Evolutionary conservation across 1,284 basidiomycete species (phyloP), one percentile per base, ranked within the genome.

Genomic region (Tremellales sp.): DNA sequence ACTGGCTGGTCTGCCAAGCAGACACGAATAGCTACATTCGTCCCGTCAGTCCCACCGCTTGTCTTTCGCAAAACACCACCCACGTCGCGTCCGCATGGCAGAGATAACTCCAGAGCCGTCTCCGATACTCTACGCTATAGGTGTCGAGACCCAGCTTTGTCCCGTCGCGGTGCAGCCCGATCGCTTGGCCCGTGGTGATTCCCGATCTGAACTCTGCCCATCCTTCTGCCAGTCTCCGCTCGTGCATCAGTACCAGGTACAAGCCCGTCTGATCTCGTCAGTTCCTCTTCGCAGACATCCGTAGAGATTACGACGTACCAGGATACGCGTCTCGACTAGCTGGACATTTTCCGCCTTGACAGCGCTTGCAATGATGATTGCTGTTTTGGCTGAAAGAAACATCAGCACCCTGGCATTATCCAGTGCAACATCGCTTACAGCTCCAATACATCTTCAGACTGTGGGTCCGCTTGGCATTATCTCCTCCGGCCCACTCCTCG

Each of bases 141-240:
- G 83, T 79, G 47, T 88, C 65, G 3, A 59, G 44, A 2, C 66
- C 58, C 76, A 86, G 82, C 40, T 81, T 84, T 18, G 82, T 80
- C 12, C 87, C 87, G 67, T 97, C 92, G 42, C 91, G 80, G 70
- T 95, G 92, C 29, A 97, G 74, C 22, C 92, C 90, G 31, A 95
- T 80, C 1, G 90, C 89, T 65, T 94, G 89, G 5, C 89, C 92
- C 16, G 87, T 91, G 41, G 88, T 78, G 7, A 95, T 83, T 35
- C 89, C 90, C 5, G 87, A 86, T 47, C 92, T 89, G 32, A 95
- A 77, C 61, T 92, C 86, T 66, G 86, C 87, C 90, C 92, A 95
- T 58, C 88, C 91, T 74, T 94, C 91, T 5, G 67, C 66, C 3
- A 72, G 56, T 21, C 71, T 61, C 28, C 69, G 54, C 34, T 73